Evolutionary conservation across 2,329 filamentous ascomycete genomes (phyloP), one percentile per base, ranked within the genome.

Genomic region (Arachnopeziza araneosa): DNA sequence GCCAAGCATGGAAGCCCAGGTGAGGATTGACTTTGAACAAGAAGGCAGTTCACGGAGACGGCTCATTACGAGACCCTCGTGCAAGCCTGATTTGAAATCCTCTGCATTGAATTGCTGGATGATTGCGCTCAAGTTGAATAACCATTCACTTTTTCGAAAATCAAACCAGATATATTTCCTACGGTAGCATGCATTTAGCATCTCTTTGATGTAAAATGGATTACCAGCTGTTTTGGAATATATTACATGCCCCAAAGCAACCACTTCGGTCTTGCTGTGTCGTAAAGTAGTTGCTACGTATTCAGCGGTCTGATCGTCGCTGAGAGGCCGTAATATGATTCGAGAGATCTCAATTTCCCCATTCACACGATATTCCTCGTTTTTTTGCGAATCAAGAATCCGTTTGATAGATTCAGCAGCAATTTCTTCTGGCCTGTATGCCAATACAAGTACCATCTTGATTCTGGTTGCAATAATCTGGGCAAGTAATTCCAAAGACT

Each of bases 151-250:
- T 64, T 88, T 84, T 66, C 85, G 85, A 80, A 93, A 96, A 63
- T 91, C 91, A 73, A 96, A 96, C 84, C 87, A 96, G 55, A 97
- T 89, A 72, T 90, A 96, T 67, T 87, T 88, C 71, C 90, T 93
- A 48, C 90, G 85, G 71, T 96, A 87, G 71, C 90, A 95, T 1
- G 89, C 87, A 69, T 90, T 90, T 7, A 97, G 81, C 82, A 97
- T 95, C 74, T 96, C 90, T 56, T 91, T 83, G 72, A 96, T 89
- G 69, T 93, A 95, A 70, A 96, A 96, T 0, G 91, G 88, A 63
- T 96, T 96, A 1, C 92, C 92, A 23, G 83, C 83, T 7, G 90
- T 93, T 52, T 67, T 67, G 0, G 66, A 91, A 71, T 95, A 89
- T 6, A 96, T 84, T 8, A 96, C 89, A 9, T 91, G 83, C 1